Percentiles rank a stretch among this genome's conserved stretches.
Evolutionary conservation across 2,329 filamentous ascomycete species (phyloP).

Genomic region (Lomentospora prolificans): DNA sequence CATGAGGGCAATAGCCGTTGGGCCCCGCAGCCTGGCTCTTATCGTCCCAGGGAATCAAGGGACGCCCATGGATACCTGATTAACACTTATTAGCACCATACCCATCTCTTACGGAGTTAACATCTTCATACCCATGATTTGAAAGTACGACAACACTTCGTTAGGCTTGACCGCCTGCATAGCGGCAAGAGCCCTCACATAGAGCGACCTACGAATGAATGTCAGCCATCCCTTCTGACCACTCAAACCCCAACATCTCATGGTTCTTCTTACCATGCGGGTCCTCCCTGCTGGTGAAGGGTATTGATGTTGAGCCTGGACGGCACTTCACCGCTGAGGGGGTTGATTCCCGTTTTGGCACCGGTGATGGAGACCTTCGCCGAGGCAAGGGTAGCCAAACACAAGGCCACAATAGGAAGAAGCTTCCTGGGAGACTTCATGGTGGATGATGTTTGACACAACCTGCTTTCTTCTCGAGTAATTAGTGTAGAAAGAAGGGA

Average conservation of each 20-base stretch:
- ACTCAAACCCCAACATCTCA: background rate
- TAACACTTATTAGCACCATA: background rate
- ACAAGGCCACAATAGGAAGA: background rate
- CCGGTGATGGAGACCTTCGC: constrained; percentile 24
- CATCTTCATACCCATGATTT: constrained; percentile 31
- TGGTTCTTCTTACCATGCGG: constrained; percentile 29
- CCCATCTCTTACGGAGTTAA: constrained; percentile 8
- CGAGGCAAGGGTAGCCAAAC: constrained; percentile 1
- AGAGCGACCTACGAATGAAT: constrained; percentile 31
- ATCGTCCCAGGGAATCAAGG: constrained; percentile 31
- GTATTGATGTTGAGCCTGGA: constrained; percentile 37
- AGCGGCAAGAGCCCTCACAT: constrained; percentile 33
- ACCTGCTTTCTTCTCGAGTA: background rate
- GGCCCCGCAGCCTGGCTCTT: constrained; percentile 21
- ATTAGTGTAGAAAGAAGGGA: background rate
- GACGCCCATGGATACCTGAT: constrained; percentile 30
- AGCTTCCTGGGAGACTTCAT: background rate
- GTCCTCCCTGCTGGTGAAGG: constrained; percentile 28
- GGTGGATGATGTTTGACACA: no score
- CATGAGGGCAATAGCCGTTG: constrained; percentile 36
- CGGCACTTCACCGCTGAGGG: constrained; percentile 29
- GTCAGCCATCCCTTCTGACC: background rate
- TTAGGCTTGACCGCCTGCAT: constrained; percentile 30
- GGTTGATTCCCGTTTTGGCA: constrained; percentile 24
- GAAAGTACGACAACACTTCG: constrained; percentile 39